Base-by-base conservation (phyloP, 176 grass and related monocot species). In the Hsuehochloa calcarea region DNA sequence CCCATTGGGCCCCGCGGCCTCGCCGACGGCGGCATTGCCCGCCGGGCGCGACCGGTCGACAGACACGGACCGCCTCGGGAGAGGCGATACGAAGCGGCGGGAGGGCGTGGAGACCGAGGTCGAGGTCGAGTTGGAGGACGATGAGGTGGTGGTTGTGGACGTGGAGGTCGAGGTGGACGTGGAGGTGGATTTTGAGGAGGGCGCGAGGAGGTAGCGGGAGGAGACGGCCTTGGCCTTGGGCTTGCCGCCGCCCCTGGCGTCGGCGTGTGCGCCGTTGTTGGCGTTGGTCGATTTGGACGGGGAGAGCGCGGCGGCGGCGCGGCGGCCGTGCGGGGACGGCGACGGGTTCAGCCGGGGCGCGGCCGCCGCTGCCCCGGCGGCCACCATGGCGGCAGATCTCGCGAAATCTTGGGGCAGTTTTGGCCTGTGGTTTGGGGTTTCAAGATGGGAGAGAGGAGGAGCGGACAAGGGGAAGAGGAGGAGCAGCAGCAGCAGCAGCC, bases 331-430 rank as follows among this genome's bases (percentile, higher is more conserved):
- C 80, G 90, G 85, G 64, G 90, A 89, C 67, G 79, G 90, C 80
- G 90, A 88, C 6, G 79, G 88, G 64, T 69, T 86, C 43, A 68
- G 65, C 81, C 87, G 85, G 51, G 82, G 74, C 72, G 87, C 78
- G 68, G 74, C 81, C 29, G 87, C 50, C 85, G 92, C 85, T 60
- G 84, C 90, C 80, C 87, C 89, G 38, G 77, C 93, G 65, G 89
- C 90, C 85, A 75, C 93, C 90, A 94, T 95, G 87, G 87, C 47
- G 31, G 75, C 78, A 90, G 90, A 94, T 92, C 90, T 68, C 79
- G 73, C 81, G 54, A 87, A 79, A 82, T 77, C 82, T 87, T 73
- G 61, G 70, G 43, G 87, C 35, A 43, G 67, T 43, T 68, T 34
- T 49, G 59, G 62, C 69, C 72, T 84, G 84, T 84, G 79, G 49